These are phyloP conservation scores for Ascochyta clinopodiicola DNA, from an alignment of 2,329 filamentous ascomycete species.

Conservation along the genomic window DNA sequence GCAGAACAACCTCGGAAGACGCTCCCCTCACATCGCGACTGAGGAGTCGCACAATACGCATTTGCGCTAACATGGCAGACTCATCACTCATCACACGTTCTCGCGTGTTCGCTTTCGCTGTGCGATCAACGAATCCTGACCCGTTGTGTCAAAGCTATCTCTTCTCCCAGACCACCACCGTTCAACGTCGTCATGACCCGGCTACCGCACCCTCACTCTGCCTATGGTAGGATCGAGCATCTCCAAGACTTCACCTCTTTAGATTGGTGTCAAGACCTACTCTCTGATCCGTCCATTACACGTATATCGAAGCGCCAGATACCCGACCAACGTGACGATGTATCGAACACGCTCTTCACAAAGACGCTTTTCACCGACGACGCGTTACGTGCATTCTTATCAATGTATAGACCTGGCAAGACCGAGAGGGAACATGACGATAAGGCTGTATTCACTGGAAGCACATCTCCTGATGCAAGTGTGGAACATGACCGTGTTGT, in stretches of 20 bases:
- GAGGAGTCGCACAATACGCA: conserved; percentile 8
- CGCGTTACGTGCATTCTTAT: conserved; percentile 33
- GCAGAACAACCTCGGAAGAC: conserved; percentile 15
- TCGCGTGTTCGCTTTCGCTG: no score
- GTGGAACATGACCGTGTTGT: neutral
- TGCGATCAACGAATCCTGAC: no score
- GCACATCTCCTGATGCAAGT: neutral
- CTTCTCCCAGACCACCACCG: neutral
- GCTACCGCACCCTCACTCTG: conserved; percentile 11
- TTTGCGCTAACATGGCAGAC: neutral
- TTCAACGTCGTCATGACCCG: conserved; percentile 1
- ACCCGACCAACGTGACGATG: conserved; percentile 5
- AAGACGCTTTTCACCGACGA: conserved; percentile 33
- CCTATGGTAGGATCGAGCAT: conserved; percentile 23
- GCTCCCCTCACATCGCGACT: conserved; percentile 2
- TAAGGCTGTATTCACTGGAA: conserved; percentile 15
- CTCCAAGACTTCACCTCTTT: conserved; percentile 34
- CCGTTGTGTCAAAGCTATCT: no score
- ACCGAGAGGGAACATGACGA: conserved; percentile 7
- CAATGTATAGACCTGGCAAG: conserved; percentile 27
- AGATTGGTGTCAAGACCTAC: conserved; percentile 34
- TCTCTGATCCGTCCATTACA: conserved; percentile 32
- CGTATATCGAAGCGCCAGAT: conserved; percentile 24
- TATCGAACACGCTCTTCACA: conserved; percentile 32
- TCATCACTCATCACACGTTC: neutral